Base-by-base conservation (phyloP, 2,329 filamentous ascomycete genomes). In the Aspergillus calidoustus region DNA sequence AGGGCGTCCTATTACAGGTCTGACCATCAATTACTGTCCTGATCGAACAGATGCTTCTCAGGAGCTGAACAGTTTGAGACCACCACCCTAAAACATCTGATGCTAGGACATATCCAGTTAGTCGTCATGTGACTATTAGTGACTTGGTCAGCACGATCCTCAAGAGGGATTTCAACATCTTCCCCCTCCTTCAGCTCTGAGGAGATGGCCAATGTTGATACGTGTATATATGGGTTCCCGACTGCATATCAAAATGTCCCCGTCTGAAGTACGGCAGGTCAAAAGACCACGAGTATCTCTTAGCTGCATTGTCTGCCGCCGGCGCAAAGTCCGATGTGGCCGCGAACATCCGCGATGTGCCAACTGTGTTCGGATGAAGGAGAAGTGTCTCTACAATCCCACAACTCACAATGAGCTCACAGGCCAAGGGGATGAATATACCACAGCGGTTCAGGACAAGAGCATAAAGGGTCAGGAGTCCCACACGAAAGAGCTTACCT, bases 271-370 rank as follows among this genome's bases (percentile, higher is more conserved):
- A 5, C 54, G 54, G 23, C 54, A 34, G 25, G 48, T 48, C 28
- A 56, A 48, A 47, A 19, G 54, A 13, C 54, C 41, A 2, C 54
- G 54, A 25, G 11, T 56, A 31, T 56, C 54, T 8, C n/a, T 56
- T n/a, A 56, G 54, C 17, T 56, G 54, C 41, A 47, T 48, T n/a
- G 43, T 48, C 43, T 56, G 54, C 54, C 34, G 54, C n/a, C 54
- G 54, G 46, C 54, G 54, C 54, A 56, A 56, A 23, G 54, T 56
- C 22, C 54, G 54, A 22, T 56, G 54, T n/a, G 41, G 43, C 54
- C 54, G 54, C n/a, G 54, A 56, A 34, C 54, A 56, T 4, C 54
- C 54, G 11, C 15, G 38, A 56, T 56, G 54, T 7, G 54, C 28
- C 43, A 56, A 56, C 25, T 56, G 54, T 38, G 41, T 48, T 7